Evolutionary conservation across 148 eudicot genomes (phyloP).

Genomic region (Polygonum maritimum): DNA sequence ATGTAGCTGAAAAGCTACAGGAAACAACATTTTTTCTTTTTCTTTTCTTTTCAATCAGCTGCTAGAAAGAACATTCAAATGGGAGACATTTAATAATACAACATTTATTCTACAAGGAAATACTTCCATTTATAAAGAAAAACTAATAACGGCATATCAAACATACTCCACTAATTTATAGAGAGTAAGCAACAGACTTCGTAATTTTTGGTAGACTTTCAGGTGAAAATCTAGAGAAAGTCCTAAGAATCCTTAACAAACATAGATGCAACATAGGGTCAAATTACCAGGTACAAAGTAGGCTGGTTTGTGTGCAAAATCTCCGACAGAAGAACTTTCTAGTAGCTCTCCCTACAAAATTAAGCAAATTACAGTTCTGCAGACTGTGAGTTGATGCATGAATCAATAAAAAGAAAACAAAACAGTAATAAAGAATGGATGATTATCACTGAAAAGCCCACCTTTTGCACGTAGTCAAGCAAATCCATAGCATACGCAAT

Average conservation of each 20-base stretch:
- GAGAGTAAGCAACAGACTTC: neutral
- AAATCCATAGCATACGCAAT: constrained; percentile 99
- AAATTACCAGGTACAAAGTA: constrained; percentile 90
- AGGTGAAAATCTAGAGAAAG: neutral
- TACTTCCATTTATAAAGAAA: neutral
- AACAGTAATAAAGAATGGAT: neutral
- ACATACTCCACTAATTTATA: neutral
- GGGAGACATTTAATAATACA: neutral
- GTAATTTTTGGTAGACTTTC: neutral
- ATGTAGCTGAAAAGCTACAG: constrained; percentile 2
- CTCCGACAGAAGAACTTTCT: constrained; percentile 74
- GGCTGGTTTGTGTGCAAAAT: constrained; percentile 97
- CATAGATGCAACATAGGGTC: neutral
- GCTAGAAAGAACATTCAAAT: neutral
- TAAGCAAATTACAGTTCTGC: constrained; percentile 38
- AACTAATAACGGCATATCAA: neutral
- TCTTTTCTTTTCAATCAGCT: neutral
- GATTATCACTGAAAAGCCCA: constrained; percentile 18
- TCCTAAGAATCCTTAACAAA: neutral
- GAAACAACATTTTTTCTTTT: neutral
- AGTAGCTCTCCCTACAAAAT: constrained; percentile 91
- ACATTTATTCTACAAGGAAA: neutral
- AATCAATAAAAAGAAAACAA: constrained; percentile 19
- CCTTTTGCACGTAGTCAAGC: constrained; percentile 84
- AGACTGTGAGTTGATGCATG: constrained; percentile 39